Evolutionary conservation across 345 rosid species (phyloP), one percentile per base, ranked within the genome.

Genomic region (Pelargonium nanum): DNA sequence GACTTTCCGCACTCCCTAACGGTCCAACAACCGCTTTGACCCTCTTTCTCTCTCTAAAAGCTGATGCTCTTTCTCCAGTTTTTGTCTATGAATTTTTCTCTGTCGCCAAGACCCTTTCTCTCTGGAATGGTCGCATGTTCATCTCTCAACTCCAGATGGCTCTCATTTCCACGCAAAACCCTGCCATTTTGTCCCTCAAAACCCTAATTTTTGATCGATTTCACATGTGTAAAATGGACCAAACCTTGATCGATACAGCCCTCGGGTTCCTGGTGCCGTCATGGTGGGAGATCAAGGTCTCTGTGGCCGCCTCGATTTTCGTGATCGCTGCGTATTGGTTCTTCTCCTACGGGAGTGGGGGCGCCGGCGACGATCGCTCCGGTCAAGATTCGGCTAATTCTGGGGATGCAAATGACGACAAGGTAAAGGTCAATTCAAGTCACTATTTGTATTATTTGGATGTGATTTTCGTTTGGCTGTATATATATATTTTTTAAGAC

Each of bases 261-360:
- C 59, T 73, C 59, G 85, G 72, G 60, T 66, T 80, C 58, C 72
- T 92, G 72, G 58, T 89, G 52, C 99, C 94, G 44, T 87, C 97
- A 3, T 72, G 81, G 83, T 92, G 97, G 99, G 97, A 93, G 83
- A 57, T 89, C 70, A 62, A 84, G 67, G 90, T 93, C 30, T 76
- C 85, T 20, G 63, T 87, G 60, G 89, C 78, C 6, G 89, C 93
- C 44, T 79, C 91, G 22, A 50, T 73, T 16, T 85, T 85, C 65
- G 72, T 84, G 59, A 81, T 84, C 72, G 72, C 55, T 21, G 76
- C 88, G 13, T 85, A 75, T 63, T 82, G 95, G 80, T 80, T 77
- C 59, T 89, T 89, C 67, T 65, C 82, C 0, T 78, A 23, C 48
- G 72, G 59, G 19, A 61, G 72, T 59, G 77, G 66, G 24, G 79